phyloP scores from a whole-genome alignment of 1,284 basidiomycete genomes.

The Cutaneotrichosporon dermatis region DNA sequence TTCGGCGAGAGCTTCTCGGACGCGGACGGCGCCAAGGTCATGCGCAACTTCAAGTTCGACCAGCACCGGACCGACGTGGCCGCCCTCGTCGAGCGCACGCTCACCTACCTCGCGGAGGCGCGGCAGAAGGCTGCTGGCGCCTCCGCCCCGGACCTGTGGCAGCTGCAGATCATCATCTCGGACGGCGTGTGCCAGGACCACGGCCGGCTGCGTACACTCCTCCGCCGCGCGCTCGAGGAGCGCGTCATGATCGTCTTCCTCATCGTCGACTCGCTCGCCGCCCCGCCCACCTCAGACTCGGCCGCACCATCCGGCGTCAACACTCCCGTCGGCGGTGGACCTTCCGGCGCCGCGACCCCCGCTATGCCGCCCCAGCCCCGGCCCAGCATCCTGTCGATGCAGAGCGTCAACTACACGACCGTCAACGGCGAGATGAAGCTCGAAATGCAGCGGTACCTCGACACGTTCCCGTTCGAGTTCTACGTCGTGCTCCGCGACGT shows the following conservation, averaged over 20 bases:
- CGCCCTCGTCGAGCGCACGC: slow-evolving; percentile 74
- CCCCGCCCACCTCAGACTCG: slow-evolving; percentile 32
- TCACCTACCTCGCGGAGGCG: slow-evolving; percentile 70
- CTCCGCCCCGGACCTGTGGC: slow-evolving; percentile 79
- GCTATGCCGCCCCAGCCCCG: slow-evolving; percentile 12
- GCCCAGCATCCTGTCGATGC: slow-evolving; percentile 76
- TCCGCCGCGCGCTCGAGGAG: slow-evolving; percentile 84
- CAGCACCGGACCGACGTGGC: slow-evolving; percentile 90
- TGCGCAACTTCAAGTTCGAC: slow-evolving; percentile 82
- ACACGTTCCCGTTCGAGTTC: slow-evolving; percentile 98
- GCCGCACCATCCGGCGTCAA: slow-evolving; percentile 9
- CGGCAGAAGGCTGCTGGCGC: slow-evolving; percentile 60
- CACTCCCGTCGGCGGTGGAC: slow-evolving; percentile 13
- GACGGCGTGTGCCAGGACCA: slow-evolving; percentile 98
- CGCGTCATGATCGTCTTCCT: slow-evolving; percentile 96
- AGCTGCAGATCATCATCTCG: slow-evolving; percentile 96
- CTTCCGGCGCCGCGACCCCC: slow-evolving; percentile 14
- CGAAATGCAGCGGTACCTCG: slow-evolving; percentile 82
- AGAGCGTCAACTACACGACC: slow-evolving; percentile 79
- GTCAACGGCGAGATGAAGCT: slow-evolving; percentile 84
- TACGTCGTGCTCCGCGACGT: slow-evolving; percentile 89
- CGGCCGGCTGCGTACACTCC: slow-evolving; percentile 69
- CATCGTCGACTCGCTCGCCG: slow-evolving; percentile 75
- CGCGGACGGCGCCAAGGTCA: slow-evolving; percentile 69
- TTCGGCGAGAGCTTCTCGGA: slow-evolving; percentile 77